Evolutionary conservation across 768 basidiomycete genomes (phyloP), one percentile per base, ranked within the genome.

Genomic region (Dacryopinax primogenitus): DNA sequence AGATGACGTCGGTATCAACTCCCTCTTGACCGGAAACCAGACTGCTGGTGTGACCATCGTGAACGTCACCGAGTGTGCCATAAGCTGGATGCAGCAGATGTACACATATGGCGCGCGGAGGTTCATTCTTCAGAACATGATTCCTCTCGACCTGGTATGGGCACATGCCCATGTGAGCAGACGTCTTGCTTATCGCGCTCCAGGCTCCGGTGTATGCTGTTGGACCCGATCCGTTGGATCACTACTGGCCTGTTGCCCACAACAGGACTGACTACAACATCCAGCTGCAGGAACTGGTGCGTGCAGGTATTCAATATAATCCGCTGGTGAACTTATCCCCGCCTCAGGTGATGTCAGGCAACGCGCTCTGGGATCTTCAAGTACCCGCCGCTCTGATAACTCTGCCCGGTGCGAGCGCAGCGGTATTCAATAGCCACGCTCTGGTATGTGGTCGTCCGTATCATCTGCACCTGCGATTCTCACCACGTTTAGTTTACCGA

Each of bases 251-350:
- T 13, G 74, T 73, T 3, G 70, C 76, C 45, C 76, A 81, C 41
- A 85, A 85, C 69, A 77, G 80, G 6, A 84, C 83, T 0, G 81
- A 81, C 69, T 84, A 83, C 83, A 81, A 74, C 66, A 73, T 83
- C 15, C 76, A 77, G 68, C 84, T 85, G 79, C 77, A 72, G 2
- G 83, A 85, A 68, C 75, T 83, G 63, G 77, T 79, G 6, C 72
- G 75, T 3, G 76, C 79, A 0, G 83, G 82, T n/a, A 15, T 18
- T 6, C 18, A 23, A 7, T 15, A 15, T 44, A 6, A 18, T 44
- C 16, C 3, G 41, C n/a, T 6, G 41, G 23, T 44, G 4, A 18
- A 3, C 18, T 44, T 15, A 44, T 23, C 4, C 3, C 4, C 26
- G 23, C 26, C 7, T 15, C 26, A 58, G 51, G 51, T 58, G 4